Evolutionary conservation across 2,329 filamentous ascomycete genomes (phyloP).

Genomic region (Harringtonia aguacate): DNA sequence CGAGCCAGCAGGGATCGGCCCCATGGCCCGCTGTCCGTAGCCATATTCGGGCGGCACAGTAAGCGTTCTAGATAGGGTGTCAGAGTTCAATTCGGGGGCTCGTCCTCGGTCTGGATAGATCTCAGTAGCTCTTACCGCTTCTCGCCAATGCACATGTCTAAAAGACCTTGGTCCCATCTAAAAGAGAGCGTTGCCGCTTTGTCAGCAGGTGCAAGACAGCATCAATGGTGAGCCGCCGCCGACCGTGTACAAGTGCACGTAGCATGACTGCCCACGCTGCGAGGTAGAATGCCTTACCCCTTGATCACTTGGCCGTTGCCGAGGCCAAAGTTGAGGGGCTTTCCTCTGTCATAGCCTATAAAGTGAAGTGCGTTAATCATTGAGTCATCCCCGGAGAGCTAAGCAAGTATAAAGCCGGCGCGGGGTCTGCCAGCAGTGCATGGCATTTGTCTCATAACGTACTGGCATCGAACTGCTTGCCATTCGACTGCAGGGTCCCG

Average conservation of each 20-base stretch:
- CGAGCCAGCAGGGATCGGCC: slow-evolving; percentile 73
- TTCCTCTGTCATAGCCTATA: slow-evolving; percentile 53
- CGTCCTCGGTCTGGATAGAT: not conserved
- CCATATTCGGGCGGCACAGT: slow-evolving; percentile 81
- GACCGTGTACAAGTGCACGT: not conserved
- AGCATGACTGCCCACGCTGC: slow-evolving; percentile 11
- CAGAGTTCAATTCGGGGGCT: slow-evolving; percentile 10
- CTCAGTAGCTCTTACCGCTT: slow-evolving; percentile 44
- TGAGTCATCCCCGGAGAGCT: too few relatives aligned
- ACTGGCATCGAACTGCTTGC: slow-evolving; percentile 74
- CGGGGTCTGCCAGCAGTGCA: too few relatives aligned
- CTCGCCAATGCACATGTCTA: slow-evolving; percentile 94
- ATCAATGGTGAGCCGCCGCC: too few relatives aligned
- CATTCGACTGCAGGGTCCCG: slow-evolving; percentile 64
- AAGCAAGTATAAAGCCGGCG: too few relatives aligned
- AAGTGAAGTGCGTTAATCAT: too few relatives aligned
- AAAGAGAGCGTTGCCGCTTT: not conserved
- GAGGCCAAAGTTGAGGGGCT: slow-evolving; percentile 69
- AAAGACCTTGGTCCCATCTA: slow-evolving; percentile 80
- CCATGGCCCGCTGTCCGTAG: slow-evolving; percentile 67
- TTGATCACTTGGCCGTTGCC: slow-evolving; percentile 79
- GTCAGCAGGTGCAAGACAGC: not conserved
- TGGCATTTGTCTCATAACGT: slow-evolving; percentile 16
- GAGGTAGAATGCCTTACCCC: slow-evolving; percentile 63
- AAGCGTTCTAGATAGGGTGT: slow-evolving; percentile 51